phyloP scores from a whole-genome alignment of 2,329 filamentous ascomycete species.

The Botrytis hyacinthi region DNA sequence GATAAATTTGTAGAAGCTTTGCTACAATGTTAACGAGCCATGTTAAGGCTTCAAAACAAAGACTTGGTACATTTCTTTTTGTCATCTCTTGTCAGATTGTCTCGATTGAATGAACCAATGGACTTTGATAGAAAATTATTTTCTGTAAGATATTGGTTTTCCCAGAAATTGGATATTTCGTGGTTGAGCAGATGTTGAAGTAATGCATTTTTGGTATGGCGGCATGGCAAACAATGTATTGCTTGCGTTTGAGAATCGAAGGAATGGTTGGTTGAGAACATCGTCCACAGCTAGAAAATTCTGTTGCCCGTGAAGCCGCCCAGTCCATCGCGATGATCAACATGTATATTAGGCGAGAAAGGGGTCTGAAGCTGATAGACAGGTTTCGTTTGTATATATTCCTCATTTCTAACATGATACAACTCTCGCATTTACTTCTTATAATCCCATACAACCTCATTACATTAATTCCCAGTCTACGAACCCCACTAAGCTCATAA shows the following conservation, averaged over 20 bases:
- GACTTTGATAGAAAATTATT: neutral
- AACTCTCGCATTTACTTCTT: neutral
- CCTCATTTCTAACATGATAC: too few relatives aligned
- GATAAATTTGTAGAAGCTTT: neutral
- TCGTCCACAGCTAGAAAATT: neutral
- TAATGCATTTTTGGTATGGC: neutral
- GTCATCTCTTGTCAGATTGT: neutral
- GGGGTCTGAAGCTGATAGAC: neutral
- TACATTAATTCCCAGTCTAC: neutral
- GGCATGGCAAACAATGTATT: neutral
- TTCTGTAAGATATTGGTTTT: neutral
- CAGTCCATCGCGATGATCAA: neutral
- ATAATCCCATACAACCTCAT: neutral
- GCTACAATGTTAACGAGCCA: neutral
- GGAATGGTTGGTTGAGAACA: neutral
- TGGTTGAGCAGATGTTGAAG: neutral
- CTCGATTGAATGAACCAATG: neutral
- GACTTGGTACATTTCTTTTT: neutral
- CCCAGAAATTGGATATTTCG: neutral
- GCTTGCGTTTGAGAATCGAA: neutral
- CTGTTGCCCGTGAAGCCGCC: neutral
- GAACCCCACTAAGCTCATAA: too few relatives aligned
- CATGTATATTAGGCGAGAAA: neutral
- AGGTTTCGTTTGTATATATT: neutral
- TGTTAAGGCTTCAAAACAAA: neutral